Percentiles rank a stretch among this genome's conserved stretches.
These are phyloP conservation scores for Pyrenochaeta sp. DNA, from an alignment of 2,329 filamentous ascomycete species.

Conservation along the genomic window DNA sequence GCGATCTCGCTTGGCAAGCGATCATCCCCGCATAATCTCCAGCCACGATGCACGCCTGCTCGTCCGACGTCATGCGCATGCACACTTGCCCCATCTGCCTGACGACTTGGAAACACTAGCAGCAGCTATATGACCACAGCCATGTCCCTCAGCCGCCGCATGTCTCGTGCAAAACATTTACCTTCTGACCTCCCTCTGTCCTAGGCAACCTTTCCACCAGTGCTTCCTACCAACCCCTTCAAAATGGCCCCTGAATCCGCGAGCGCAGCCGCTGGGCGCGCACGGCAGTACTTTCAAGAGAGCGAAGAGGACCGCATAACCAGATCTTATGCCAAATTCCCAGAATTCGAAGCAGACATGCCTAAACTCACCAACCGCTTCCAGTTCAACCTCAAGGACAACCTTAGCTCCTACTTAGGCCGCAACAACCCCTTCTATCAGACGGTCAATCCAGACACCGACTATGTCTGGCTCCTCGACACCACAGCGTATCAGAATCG, in stretches of 20 bases:
- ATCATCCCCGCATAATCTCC: constrained; percentile 16
- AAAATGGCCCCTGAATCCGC: constrained; percentile 38
- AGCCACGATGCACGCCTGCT: constrained; percentile 11
- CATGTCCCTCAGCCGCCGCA: constrained; percentile 22
- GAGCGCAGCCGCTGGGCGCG: constrained; percentile 36
- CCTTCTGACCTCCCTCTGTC: constrained; percentile 42
- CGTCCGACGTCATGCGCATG: constrained; percentile 22
- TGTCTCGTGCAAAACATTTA: constrained; percentile 42
- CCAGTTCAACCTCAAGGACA: constrained; percentile 48
- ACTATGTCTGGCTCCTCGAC: constrained; percentile 88
- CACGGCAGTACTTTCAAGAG: constrained; percentile 39
- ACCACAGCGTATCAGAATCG: constrained; percentile 77
- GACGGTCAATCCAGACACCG: constrained; percentile 64
- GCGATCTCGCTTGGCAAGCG: constrained; percentile 15
- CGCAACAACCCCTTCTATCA: constrained; percentile 46
- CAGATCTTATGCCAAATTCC: constrained; percentile 36
- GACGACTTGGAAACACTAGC: constrained; percentile 18
- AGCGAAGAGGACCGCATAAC: constrained; percentile 43
- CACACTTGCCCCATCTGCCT: constrained; percentile 17
- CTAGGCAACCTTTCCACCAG: constrained; percentile 27
- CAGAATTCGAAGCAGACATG: constrained; percentile 48
- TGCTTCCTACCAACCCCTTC: constrained; percentile 13
- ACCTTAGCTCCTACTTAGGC: constrained; percentile 49
- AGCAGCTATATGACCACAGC: constrained; percentile 25
- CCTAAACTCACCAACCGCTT: constrained; percentile 43